Conservation (phyloP, 805 yeast genomes). For the Metschnikowia amazonensis region DNA sequence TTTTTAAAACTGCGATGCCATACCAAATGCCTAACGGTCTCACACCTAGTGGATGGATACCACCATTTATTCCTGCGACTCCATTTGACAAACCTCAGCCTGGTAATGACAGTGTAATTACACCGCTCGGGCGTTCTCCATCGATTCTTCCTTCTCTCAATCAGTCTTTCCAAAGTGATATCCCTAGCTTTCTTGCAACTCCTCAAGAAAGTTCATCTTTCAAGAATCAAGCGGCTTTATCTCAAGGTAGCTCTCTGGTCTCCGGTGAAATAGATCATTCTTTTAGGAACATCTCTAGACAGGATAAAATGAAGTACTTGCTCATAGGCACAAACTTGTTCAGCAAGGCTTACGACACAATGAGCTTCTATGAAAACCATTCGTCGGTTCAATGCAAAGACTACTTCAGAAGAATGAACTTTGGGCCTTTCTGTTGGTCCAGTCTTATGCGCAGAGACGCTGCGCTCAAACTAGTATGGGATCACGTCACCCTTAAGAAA, state of each 20-base stretch:
- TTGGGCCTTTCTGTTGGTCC: conserved; percentile 40
- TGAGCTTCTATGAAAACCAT: conserved; percentile 23
- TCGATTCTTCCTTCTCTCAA: neutral
- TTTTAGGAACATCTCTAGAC: conserved; percentile 1
- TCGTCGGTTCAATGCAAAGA: conserved; percentile 30
- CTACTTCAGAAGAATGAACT: conserved; percentile 27
- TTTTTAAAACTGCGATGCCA: neutral
- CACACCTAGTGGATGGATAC: neutral
- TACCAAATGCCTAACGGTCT: neutral
- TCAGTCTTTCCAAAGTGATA: neutral
- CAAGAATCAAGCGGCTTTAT: neutral
- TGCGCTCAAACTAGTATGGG: conserved; percentile 34
- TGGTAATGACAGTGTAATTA: neutral
- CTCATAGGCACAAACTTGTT: conserved; percentile 13
- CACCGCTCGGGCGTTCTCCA: neutral
- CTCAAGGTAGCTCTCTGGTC: neutral
- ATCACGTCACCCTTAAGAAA: conserved; percentile 22
- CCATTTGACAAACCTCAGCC: conserved; percentile 1
- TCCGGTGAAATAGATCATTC: conserved; percentile 1
- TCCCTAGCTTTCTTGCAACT: neutral
- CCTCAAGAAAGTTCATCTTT: neutral
- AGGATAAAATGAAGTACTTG: conserved; percentile 8
- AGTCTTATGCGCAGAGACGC: conserved; percentile 34
- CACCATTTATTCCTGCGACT: neutral
- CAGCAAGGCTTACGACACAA: conserved; percentile 13